Base-by-base conservation (phyloP, 257 asterid species). In the Primulina eburnea region DNA sequence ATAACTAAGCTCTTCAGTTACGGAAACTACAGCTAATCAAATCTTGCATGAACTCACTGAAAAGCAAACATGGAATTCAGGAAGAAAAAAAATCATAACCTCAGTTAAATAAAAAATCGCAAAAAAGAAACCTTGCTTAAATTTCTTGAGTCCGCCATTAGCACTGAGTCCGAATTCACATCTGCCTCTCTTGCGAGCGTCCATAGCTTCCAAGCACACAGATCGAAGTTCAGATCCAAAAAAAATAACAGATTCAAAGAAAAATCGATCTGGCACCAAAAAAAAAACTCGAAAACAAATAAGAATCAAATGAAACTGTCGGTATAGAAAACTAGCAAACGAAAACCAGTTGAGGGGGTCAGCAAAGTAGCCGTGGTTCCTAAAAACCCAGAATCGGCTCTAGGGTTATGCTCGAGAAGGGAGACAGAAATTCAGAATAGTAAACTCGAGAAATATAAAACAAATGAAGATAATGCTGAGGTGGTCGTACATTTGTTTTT, bases 81-180 rank as follows among this genome's bases (percentile, higher is more conserved):
- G 24, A 20, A 47, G 7, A 20, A 50, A 32, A 32, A 7, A 56
- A n/a, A 69, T 30, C n/a, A 12, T 9, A 65, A 78, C 20, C 20
- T 17, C 1, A 16, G 0, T 20, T 3, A 63, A 77, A 65, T 68
- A 57, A 10, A 7, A 71, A 53, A 5, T 8, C 11, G 43, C 17
- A 37, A 68, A 66, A 60, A 37, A 17, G 43, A 60, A 17, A 92
- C 98, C 98, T 88, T 88, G 66, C 80, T 76, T 92, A 43, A 80
- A 33, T 81, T 82, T 92, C 92, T 92, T 92, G 73, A 85, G 70
- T 34, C 83, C 88, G n/a, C 96, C 96, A 65, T 82, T 84, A 60
- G 66, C 71, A 38, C 68, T 68, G 17, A 60, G 8, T 2, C 71
- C 53, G 35, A 81, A 77, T 18, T 80, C 87, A 40, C 70, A 76